phyloP scores from a whole-genome alignment of 306 rosid species.

The Vicia sativa region DNA sequence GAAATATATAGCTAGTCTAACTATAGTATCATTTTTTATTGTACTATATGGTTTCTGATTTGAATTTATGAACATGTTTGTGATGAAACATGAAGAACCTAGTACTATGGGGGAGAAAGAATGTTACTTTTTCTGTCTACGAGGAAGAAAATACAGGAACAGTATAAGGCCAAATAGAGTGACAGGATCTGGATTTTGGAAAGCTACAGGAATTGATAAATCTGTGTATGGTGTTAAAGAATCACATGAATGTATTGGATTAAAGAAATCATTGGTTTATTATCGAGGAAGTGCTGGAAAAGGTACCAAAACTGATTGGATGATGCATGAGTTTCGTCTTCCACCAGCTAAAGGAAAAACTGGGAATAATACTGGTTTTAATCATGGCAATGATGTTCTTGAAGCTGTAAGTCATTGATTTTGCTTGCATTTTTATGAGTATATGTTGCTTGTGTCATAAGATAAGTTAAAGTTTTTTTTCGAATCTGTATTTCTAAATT shows the following conservation, averaged over 20 bases:
- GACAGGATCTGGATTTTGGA: conserved; percentile 81
- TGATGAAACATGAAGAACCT: conserved; percentile 43
- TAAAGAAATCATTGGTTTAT: conserved; percentile 88
- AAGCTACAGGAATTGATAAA: conserved; percentile 86
- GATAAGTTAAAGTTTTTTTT: too few species aligned
- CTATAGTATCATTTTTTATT: background rate
- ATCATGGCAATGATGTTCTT: conserved; percentile 40
- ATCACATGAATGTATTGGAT: conserved; percentile 63
- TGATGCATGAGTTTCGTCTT: conserved; percentile 99
- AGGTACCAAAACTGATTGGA: conserved; percentile 97
- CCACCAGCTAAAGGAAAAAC: conserved; percentile 55
- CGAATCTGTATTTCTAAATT: too few species aligned
- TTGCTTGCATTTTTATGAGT: background rate
- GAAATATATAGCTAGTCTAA: conserved; percentile 1
- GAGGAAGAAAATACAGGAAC: conserved; percentile 87
- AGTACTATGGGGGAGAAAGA: conserved; percentile 59
- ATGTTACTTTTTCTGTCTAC: conserved; percentile 72
- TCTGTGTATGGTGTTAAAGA: conserved; percentile 53
- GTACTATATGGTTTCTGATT: conserved; percentile 7
- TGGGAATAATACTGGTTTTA: conserved; percentile 20
- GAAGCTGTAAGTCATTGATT: conserved; percentile 70
- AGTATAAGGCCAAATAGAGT: conserved; percentile 83
- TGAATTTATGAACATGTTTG: background rate
- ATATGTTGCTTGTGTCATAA: too few species aligned
- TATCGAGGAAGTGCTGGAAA: conserved; percentile 90